phyloP scores from a whole-genome alignment of 176 grass and related monocot species.

The sorghum (Sorghum bicolor) region Sorghum_bicolor_NCBIv3 NC_012873.2:60811001-60811500 shows the following conservation, averaged over 20 bases:
- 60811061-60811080: constrained; percentile 68
- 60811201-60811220: constrained; percentile 32
- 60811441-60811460: background rate
- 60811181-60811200: constrained; percentile 67
- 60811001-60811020: background rate
- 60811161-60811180: constrained; percentile 62
- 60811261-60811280: background rate
- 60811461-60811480: background rate
- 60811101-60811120: constrained; percentile 79
- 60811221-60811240: constrained; percentile 19
- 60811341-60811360: background rate
- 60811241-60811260: background rate
- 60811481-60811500: background rate
- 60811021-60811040: background rate
- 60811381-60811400: background rate
- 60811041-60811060: constrained; percentile 21
- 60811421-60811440: background rate
- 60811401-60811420: background rate
- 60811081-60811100: constrained; percentile 79
- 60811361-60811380: constrained; percentile 8
- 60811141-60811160: constrained; percentile 50
- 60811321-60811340: background rate
- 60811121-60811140: constrained; percentile 82
- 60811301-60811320: background rate
- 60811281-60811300: background rate